A percentile compares a stretch with the other conserved stretches of the same genome.
Conservation (phyloP, 208 protist genomes). For the Trypanosoma rangeli region DNA sequence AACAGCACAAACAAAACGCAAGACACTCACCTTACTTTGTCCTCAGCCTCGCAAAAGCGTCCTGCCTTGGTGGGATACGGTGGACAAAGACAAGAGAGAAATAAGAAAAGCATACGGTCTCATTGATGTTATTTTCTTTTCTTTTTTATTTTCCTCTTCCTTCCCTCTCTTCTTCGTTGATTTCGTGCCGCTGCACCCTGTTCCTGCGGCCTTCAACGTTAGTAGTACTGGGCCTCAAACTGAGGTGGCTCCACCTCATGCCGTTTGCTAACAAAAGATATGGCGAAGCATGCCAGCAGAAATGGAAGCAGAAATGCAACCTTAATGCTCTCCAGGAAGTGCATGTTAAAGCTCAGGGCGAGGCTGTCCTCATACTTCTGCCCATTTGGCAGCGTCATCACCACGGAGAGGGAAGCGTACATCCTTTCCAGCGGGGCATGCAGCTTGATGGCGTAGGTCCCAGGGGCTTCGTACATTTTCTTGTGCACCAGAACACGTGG, state of each 20-base stretch:
- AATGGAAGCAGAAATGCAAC: conserved; percentile 79
- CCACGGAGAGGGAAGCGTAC: conserved; percentile 55
- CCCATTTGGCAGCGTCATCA: conserved; percentile 64
- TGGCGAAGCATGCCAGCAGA: conserved; percentile 43
- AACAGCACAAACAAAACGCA: neutral
- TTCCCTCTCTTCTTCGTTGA: no score
- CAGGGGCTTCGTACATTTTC: conserved; percentile 37
- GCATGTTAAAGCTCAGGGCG: conserved; percentile 81
- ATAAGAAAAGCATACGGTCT: conserved; percentile 1
- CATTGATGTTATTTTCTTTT: no score
- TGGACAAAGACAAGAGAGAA: conserved; percentile 14
- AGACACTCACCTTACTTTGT: neutral
- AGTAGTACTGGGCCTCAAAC: conserved; percentile 14
- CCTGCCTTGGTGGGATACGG: no score
- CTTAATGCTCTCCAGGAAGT: conserved; percentile 84
- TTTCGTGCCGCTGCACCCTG: no score
- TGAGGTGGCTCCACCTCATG: conserved; percentile 45
- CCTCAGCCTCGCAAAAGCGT: no score
- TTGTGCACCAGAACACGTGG: conserved; percentile 53
- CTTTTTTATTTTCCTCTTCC: no score
- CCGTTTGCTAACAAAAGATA: conserved; percentile 63
- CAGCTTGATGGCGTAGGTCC: conserved; percentile 53
- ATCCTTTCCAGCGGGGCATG: conserved; percentile 62
- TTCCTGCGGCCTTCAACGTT: neutral
- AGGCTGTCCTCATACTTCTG: conserved; percentile 76